Percentiles rank a stretch among this genome's conserved stretches.
phyloP scores from a whole-genome alignment of 1,284 basidiomycete species.

The Pseudozyma flocculosa region DNA sequence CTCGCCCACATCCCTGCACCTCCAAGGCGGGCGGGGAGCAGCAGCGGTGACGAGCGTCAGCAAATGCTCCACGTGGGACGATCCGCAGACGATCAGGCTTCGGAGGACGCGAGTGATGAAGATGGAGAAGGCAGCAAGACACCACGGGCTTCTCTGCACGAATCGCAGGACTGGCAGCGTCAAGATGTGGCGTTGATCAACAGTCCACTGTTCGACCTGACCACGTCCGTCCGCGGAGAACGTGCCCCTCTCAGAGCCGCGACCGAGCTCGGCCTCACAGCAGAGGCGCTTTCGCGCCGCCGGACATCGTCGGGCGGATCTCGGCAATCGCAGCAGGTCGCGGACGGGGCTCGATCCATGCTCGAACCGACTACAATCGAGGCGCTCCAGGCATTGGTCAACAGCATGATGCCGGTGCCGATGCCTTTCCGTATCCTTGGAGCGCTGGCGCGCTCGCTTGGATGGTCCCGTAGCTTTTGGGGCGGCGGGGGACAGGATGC shows the following conservation, averaged over 20 bases:
- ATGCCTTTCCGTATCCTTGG: slow-evolving; percentile 30
- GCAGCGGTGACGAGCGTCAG: no score
- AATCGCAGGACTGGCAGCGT: no score
- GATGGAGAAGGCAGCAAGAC: no score
- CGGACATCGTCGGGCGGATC: slow-evolving; percentile 5
- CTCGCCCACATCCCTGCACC: slow-evolving; percentile 6
- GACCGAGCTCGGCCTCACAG: slow-evolving; percentile 12
- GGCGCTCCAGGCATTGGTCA: slow-evolving; percentile 29
- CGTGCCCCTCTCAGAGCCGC: neutral
- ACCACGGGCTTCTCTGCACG: no score
- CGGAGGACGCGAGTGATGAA: no score
- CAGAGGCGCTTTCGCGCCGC: slow-evolving; percentile 23
- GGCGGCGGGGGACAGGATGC: no score
- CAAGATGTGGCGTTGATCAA: neutral
- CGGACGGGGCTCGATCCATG: slow-evolving; percentile 1
- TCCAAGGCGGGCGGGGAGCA: neutral
- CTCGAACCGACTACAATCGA: slow-evolving; percentile 36
- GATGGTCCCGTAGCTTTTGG: slow-evolving; percentile 23
- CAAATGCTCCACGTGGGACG: no score
- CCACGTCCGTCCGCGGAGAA: neutral
- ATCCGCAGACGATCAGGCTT: no score
- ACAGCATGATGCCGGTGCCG: slow-evolving; percentile 38
- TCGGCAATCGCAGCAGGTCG: neutral
- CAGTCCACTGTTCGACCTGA: neutral
- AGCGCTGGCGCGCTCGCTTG: slow-evolving; percentile 12